phyloP scores from a whole-genome alignment of 805 yeast species.

The Monosporozyma solicola region DNA sequence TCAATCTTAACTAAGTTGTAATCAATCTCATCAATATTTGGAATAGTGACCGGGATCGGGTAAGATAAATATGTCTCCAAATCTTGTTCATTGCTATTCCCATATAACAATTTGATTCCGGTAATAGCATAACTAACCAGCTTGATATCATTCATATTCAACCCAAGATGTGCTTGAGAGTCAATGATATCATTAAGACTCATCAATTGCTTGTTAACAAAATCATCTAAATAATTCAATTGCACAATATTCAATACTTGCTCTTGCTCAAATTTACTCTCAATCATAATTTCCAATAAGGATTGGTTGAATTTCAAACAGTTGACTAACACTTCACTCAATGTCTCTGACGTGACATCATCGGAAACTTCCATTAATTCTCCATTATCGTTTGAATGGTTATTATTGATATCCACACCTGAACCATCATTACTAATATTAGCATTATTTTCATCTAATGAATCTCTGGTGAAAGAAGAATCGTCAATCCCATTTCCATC shows the following conservation, averaged over 20 bases:
- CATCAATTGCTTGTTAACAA: conserved; percentile 8
- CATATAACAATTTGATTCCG: neutral
- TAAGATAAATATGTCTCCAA: neutral
- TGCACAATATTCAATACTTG: conserved; percentile 12
- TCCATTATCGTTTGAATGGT: conserved; percentile 4
- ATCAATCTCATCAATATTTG: conserved; percentile 1
- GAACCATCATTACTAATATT: conserved; percentile 10
- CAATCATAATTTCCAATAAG: conserved; percentile 16
- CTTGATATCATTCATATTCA: neutral
- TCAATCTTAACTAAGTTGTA: conserved; percentile 14
- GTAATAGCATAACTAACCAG: neutral
- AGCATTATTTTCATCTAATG: neutral
- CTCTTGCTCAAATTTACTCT: conserved; percentile 2
- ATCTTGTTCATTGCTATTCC: neutral
- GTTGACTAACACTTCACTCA: conserved; percentile 16
- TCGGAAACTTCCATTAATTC: conserved; percentile 23
- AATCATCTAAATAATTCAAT: conserved; percentile 15
- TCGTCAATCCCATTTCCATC: neutral
- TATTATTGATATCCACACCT: conserved; percentile 9
- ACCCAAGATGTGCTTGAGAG: neutral
- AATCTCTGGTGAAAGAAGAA: conserved; percentile 3
- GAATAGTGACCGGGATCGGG: neutral
- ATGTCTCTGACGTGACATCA: conserved; percentile 18
- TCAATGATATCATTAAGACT: conserved; percentile 15
- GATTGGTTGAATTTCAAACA: conserved; percentile 15